Evolutionary conservation across 31 red algal species (phyloP), one percentile per base, ranked within the genome.

Genomic region (Pterothamnion heteromorphum): DNA sequence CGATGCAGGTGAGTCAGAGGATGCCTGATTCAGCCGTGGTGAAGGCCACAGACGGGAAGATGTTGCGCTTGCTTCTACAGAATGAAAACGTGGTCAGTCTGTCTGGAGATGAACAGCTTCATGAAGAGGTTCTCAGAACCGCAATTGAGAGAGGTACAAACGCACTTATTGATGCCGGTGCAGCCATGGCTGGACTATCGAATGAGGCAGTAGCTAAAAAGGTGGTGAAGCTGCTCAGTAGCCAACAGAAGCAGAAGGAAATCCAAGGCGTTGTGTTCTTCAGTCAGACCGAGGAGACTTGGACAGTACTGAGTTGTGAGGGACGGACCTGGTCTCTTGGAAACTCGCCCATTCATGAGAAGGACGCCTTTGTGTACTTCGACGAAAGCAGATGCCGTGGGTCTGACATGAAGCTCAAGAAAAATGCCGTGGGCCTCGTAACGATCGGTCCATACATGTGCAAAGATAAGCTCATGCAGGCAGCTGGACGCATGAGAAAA

Each of bases 401-500:
- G n/a, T 31, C 84, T 43, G 84, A 88, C 57, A 44, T 88, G 4
- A 88, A 34, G 24, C 26, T 88, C 0, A 31, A 14, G 5, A 21
- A 38, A 20, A 23, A 88, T 88, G 36, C 37, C 18, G 2, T 14
- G 43, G 84, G 14, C 28, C 20, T 88, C 35, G 30, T 88, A 0
- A 88, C 84, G 36, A 0, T 88, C 1, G 84, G 84, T 20, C 84
- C 84, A 36, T 20, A 26, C 0, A 44, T 32, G 36, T 21, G 37
- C 37, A 88, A 88, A 18, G 84, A 38, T 33, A 44, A 88, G 84
- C 26, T 88, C 18, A 44, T 88, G 31, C 84, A 88, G 43, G 84
- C 84, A 18, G 84, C 84, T 39, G 84, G 84, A 43, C 84, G 84
- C 21, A 88, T 88, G 84, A 37, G 84, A 34, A 44, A 44, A 33